Base-by-base conservation (phyloP, 2,329 filamentous ascomycete species). In the Colletotrichum cuscutae region DNA sequence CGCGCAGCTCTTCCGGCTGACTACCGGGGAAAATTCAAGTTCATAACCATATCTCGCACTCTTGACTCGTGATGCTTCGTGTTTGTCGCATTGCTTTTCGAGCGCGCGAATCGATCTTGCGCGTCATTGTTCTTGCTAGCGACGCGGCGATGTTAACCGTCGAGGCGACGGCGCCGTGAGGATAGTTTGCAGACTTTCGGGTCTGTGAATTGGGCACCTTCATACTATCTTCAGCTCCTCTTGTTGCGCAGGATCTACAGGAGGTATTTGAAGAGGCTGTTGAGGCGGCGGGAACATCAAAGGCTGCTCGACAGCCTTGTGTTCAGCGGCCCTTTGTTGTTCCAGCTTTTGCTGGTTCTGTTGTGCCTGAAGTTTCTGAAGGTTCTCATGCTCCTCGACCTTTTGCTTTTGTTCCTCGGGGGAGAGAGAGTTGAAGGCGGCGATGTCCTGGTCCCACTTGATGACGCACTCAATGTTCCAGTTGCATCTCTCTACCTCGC, bases 401-500 rank as follows among this genome's bases (percentile, higher is more conserved):
- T 84, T 80, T 73, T 84, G 84, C 66, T 88, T 87, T 80, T 92
- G 88, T 76, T 93, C 90, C 60, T 90, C 89, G 8, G 88, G 86
- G 0, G 88, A 80, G 6, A 93, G 81, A 30, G 84, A 84, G 6
- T 90, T 87, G 80, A 91, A 94, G 24, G 86, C 86, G 2, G 87
- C 89, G 0, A 89, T 89, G 76, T 93, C 88, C 75, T 87, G 86
- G 75, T 94, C 92, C 92, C 92, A 94, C 76, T 87, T 83, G 30
- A 83, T 84, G 12, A 94, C 90, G 76, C 92, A 94, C 5, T 90
- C 88, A 5, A 83, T 80, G 56, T 90, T 86, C 92, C 92, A 94
- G 77, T 94, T 94, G 81, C 92, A 94, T 75, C 87, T 85, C 79
- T 94, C 92, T 0, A 94, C 91, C 80, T 93, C 90, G 6, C 91